Conservation (phyloP, 2,329 filamentous ascomycete genomes). For the Fusarium pseudoanthophilum region DNA sequence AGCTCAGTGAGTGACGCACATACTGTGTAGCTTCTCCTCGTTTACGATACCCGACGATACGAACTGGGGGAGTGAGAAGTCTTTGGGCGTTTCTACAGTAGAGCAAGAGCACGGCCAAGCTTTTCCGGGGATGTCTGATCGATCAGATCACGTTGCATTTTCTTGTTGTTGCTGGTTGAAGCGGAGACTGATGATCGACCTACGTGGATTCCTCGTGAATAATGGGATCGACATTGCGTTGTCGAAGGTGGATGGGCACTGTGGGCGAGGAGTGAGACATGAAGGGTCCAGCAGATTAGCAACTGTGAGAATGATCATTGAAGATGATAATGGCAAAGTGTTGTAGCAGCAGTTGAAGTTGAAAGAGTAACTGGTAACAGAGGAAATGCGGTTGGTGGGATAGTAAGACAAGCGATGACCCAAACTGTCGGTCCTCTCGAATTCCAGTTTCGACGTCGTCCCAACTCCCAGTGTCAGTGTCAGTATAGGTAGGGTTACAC, state of each 20-base stretch:
- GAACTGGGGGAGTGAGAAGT: conserved; percentile 11
- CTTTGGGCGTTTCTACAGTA: conserved; percentile 22
- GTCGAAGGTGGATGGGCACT: conserved; percentile 1
- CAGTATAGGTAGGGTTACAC: conserved; percentile 6
- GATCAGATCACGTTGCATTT: conserved; percentile 39
- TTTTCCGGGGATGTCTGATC: conserved; percentile 34
- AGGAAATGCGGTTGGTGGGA: conserved; percentile 1
- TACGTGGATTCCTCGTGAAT: conserved; percentile 18
- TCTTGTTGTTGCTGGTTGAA: conserved; percentile 9
- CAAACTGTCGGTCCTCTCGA: conserved; percentile 15
- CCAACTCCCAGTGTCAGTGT: neutral
- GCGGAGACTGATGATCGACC: conserved; percentile 28
- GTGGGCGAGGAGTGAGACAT: conserved; percentile 16
- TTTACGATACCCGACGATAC: conserved; percentile 6
- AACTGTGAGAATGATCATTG: neutral
- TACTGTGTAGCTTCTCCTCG: neutral
- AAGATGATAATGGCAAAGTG: neutral
- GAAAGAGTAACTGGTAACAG: neutral
- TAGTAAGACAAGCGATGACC: conserved; percentile 7
- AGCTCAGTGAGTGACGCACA: conserved; percentile 29
- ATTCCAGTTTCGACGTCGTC: conserved; percentile 6
- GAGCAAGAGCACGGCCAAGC: conserved; percentile 28
- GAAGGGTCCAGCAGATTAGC: conserved; percentile 1
- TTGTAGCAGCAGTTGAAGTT: neutral
- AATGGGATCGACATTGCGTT: conserved; percentile 25